Conservation (phyloP, 75 land plant genomes). For the Chamaecyparis obtusa region DNA sequence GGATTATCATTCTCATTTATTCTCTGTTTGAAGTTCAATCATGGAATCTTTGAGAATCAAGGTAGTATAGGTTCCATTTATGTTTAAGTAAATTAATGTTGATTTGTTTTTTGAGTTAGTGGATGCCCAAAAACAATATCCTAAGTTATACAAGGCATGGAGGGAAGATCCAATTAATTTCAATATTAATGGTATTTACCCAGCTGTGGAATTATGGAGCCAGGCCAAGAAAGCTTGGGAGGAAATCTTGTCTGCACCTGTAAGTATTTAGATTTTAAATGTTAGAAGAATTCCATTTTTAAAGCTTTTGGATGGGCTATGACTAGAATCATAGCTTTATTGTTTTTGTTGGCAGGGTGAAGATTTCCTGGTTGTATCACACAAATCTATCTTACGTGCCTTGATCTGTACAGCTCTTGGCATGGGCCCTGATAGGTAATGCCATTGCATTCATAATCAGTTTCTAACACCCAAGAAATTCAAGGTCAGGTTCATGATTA, state of each 20-base stretch:
- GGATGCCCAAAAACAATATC: constrained; percentile 68
- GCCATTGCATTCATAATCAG: background rate
- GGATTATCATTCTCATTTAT: background rate
- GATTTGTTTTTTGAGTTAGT: constrained; percentile 48
- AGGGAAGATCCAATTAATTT: constrained; percentile 82
- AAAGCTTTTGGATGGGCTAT: background rate
- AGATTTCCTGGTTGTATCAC: constrained; percentile 64
- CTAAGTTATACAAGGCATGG: constrained; percentile 60
- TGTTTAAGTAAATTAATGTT: constrained; percentile 7
- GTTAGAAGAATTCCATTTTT: background rate
- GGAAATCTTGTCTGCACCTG: constrained; percentile 60
- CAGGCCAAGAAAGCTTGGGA: constrained; percentile 54
- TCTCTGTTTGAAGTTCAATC: background rate
- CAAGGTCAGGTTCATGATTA: background rate
- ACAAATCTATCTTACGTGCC: constrained; percentile 81
- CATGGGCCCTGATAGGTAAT: constrained; percentile 73
- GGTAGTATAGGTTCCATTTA: background rate
- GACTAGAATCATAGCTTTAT: background rate
- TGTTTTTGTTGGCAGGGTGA: constrained; percentile 55
- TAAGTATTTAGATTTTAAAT: constrained; percentile 17
- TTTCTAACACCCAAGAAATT: background rate
- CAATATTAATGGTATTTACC: constrained; percentile 66
- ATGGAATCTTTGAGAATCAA: background rate
- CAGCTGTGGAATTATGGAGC: constrained; percentile 61
- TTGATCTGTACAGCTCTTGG: constrained; percentile 84